Evolutionary conservation across 805 yeast genomes (phyloP).

Genomic region (Torulaspora delbrueckii): DNA sequence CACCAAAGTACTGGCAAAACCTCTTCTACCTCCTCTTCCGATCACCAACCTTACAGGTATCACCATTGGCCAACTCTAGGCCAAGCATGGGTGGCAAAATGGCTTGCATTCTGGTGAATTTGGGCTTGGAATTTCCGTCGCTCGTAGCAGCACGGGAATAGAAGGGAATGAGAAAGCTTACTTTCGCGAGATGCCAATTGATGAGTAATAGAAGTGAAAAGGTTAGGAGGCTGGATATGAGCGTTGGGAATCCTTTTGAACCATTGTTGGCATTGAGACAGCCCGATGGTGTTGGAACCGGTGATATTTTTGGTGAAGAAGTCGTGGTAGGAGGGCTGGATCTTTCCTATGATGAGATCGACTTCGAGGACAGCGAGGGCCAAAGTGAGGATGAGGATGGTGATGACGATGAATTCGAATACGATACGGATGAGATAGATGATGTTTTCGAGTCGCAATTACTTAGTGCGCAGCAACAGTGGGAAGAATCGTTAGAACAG

Average conservation of each 20-base stretch:
- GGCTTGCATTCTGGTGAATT: not conserved
- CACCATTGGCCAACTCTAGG: not conserved
- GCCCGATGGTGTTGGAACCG: not conserved
- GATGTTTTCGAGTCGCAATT: conserved; percentile 27
- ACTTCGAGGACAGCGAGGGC: conserved; percentile 10
- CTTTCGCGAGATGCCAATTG: not conserved
- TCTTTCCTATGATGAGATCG: conserved; percentile 5
- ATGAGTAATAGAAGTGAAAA: not conserved
- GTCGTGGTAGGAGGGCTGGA: conserved; percentile 3
- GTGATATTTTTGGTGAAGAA: not conserved
- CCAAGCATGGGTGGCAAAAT: not conserved
- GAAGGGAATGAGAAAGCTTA: not conserved
- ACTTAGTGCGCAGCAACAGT: conserved; percentile 57
- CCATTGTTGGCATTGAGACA: conserved; percentile 2
- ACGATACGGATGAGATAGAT: conserved; percentile 12
- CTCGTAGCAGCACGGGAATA: not conserved
- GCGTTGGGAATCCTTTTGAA: conserved; percentile 2
- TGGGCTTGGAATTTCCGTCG: not conserved
- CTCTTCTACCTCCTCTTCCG: not conserved
- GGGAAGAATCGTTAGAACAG: conserved; percentile 67
- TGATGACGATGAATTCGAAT: conserved; percentile 13
- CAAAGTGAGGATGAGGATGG: conserved; percentile 13
- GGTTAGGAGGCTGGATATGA: not conserved
- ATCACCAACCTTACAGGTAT: not conserved
- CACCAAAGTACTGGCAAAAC: not conserved